Conservation (phyloP, 495 filamentous ascomycete species). For the Stereocaulon alpinum region DNA sequence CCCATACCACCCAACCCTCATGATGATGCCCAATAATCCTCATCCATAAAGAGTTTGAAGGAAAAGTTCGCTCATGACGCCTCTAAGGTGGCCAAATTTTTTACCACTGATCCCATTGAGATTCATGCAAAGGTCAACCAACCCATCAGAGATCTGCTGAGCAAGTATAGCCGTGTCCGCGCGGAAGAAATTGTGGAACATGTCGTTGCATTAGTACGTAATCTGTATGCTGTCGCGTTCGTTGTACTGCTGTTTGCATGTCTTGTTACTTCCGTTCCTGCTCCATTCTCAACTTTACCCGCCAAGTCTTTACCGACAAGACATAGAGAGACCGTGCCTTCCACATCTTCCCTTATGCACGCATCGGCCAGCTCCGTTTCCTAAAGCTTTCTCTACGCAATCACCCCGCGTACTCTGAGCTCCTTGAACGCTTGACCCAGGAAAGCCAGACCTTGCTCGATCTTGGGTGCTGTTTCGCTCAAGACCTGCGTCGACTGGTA, state of each 20-base stretch:
- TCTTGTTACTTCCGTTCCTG: not conserved
- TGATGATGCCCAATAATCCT: not conserved
- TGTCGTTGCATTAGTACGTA: not conserved
- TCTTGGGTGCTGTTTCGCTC: conserved; percentile 39
- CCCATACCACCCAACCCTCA: not conserved
- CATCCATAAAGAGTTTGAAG: not conserved
- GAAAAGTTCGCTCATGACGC: conserved; percentile 3
- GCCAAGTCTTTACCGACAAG: not conserved
- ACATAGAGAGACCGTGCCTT: not conserved
- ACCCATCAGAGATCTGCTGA: not conserved
- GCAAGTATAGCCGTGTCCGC: not conserved
- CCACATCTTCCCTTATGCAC: not conserved
- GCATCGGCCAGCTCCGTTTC: conserved; percentile 39
- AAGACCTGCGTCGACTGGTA: conserved; percentile 35
- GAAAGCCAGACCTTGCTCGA: conserved; percentile 32
- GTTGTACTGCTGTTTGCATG: not conserved
- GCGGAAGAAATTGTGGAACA: not conserved
- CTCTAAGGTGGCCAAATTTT: not conserved
- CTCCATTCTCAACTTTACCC: not conserved
- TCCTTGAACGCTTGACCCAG: conserved; percentile 30
- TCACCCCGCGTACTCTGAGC: conserved; percentile 28
- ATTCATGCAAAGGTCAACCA: not conserved
- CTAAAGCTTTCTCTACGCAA: conserved; percentile 33
- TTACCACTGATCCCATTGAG: not conserved
- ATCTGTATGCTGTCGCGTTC: not conserved